Evolutionary conservation across 2,329 filamentous ascomycete species (phyloP).

Genomic region (Magnaporthiopsis rhizophila): DNA sequence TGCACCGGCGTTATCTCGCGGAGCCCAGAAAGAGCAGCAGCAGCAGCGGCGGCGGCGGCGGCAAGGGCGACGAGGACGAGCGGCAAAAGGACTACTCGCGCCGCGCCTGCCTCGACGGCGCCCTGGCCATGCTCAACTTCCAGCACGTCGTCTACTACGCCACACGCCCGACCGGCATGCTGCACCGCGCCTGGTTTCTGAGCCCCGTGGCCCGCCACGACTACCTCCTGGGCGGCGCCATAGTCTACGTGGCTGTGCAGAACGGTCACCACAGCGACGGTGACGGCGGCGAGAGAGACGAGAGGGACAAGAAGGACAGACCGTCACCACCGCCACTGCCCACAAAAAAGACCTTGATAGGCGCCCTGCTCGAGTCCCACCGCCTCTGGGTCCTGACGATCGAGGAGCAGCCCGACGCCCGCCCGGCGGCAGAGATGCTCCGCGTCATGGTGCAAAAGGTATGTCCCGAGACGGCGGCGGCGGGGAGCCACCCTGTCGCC

Average conservation of each 20-base stretch:
- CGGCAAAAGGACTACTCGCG: conserved; percentile 39
- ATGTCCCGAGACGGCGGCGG: neutral
- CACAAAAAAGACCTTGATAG: conserved; percentile 30
- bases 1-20: conserved; percentile 18
- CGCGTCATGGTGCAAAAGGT: conserved; percentile 36
- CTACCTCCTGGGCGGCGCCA: conserved; percentile 53
- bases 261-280: conserved; percentile 28
- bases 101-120: conserved; percentile 40
- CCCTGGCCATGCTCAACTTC: conserved; percentile 37
- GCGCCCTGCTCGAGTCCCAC: conserved; percentile 33
- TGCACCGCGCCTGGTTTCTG: conserved; percentile 49
- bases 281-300: conserved; percentile 20
- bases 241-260: conserved; percentile 46
- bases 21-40: too few relatives aligned
- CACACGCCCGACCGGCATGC: conserved; percentile 42
- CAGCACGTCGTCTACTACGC: conserved; percentile 41
- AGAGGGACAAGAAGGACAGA: neutral
- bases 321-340: conserved; percentile 19
- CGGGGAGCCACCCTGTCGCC: too few relatives aligned
- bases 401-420: conserved; percentile 28
- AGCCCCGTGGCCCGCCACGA: conserved; percentile 51
- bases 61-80: neutral
- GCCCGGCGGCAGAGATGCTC: conserved; percentile 38
- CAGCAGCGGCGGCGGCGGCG: neutral
- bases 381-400: conserved; percentile 35